Evolutionary conservation across 129 eudicot species (phyloP), one percentile per base, ranked within the genome.

Genomic region (Tagetes erecta): DNA sequence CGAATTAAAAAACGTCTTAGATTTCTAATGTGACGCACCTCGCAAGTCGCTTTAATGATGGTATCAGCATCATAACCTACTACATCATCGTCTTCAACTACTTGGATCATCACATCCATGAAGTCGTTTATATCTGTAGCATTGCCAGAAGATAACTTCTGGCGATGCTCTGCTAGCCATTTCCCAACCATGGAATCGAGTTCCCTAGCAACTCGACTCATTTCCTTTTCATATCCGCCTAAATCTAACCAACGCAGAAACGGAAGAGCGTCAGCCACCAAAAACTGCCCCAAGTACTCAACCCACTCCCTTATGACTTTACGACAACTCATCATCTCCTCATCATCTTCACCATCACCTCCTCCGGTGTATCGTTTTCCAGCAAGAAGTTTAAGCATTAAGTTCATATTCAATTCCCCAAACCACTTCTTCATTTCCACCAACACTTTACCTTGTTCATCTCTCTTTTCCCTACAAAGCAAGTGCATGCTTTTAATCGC

Each of bases 391-490:
- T 76, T 75, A 20, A 81, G 62, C 10, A 51, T 14, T 0, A 6
- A 33, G n/a, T 80, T 80, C 59, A 80, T 56, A 40, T 2, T 74
- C 35, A 80, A 35, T 2, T 80, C 79, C 5, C 45, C 64, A 42
- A 83, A 71, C 84, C 87, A 78, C 56, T 45, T 37, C 65, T 70
- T 82, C 85, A 86, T 71, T 3, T 86, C 87, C 66, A 80, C 76
- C 56, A 79, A 53, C 37, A 59, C 58, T 20, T 35, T 20, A 8
- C 76, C 67, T 51, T 37, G 36, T 4, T 2, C 30, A 1, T 39
- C 74, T 1, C 46, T 49, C 45, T 36, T 64, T 27, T 72, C 79
- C 13, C 56, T 67, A 67, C 76, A 77, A 33, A 46, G 35, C 13
- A 40, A 50, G 50, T 64, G 6, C 5, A 82, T 34, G 14, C 47